A percentile compares a stretch with the other conserved stretches of the same genome.
Evolutionary conservation across 2,329 filamentous ascomycete genomes (phyloP).

Genomic region (Cadophora gregata): DNA sequence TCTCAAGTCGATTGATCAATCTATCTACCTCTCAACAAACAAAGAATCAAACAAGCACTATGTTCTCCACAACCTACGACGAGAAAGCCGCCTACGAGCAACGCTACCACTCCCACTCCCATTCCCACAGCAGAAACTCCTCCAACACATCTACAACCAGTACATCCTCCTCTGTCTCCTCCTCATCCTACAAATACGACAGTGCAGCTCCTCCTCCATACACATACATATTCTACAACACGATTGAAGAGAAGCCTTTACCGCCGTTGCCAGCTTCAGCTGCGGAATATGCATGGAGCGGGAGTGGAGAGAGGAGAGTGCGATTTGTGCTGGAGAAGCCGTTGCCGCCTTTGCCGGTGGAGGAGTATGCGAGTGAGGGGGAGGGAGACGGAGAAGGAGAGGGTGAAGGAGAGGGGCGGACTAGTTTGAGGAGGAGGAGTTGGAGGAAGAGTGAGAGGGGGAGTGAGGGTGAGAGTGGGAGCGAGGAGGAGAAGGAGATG

Average conservation of each 20-base stretch:
- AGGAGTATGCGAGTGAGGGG: neutral
- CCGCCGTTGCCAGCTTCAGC: constrained; percentile 18
- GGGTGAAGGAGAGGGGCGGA: neutral
- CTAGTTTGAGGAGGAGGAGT: too few relatives aligned
- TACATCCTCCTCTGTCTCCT: constrained; percentile 14
- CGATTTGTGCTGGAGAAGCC: constrained; percentile 28
- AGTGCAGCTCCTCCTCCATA: constrained; percentile 18
- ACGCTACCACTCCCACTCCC: constrained; percentile 10
- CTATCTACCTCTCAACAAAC: neutral
- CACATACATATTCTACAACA: constrained; percentile 22
- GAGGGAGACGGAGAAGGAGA: neutral
- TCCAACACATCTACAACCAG: constrained; percentile 16
- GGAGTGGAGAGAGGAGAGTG: constrained; percentile 18
- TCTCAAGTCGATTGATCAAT: neutral
- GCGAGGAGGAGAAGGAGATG: constrained; percentile 1
- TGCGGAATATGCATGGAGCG: too few relatives aligned
- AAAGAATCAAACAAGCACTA: neutral
- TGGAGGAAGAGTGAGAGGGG: constrained; percentile 3
- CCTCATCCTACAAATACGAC: constrained; percentile 20
- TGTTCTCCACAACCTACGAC: constrained; percentile 21
- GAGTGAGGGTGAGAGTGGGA: constrained; percentile 7
- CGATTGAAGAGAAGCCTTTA: constrained; percentile 24
- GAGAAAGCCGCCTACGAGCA: constrained; percentile 27
- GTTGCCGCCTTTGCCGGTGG: constrained; percentile 23
- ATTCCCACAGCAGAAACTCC: neutral